phyloP scores from a whole-genome alignment of 1,284 basidiomycete species.

The Ustilago bromivora region DNA sequence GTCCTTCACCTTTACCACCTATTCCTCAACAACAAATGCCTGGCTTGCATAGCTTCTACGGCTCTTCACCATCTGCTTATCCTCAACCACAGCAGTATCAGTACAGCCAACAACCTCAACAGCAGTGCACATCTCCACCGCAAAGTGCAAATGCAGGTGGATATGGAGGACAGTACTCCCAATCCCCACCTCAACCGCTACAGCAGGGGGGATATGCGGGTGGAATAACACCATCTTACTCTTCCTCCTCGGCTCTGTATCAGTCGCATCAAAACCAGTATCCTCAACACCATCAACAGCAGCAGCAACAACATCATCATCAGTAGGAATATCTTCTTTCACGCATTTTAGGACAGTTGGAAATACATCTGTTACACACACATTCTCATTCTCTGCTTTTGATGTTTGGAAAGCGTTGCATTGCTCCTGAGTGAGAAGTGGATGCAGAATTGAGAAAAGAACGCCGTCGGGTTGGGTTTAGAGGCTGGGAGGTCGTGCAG shows the following conservation, averaged over 20 bases:
- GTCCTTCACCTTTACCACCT: conserved; percentile 36
- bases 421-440: background rate
- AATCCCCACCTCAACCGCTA: background rate
- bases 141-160: background rate
- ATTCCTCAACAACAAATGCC: conserved; percentile 27
- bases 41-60: conserved; percentile 15
- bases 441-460: background rate
- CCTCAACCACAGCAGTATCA: conserved; percentile 13
- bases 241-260: conserved; percentile 3
- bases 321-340: conserved; percentile 9
- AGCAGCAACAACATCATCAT: conserved; percentile 16
- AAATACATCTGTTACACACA: background rate
- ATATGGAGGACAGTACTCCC: background rate
- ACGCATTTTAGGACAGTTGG: background rate
- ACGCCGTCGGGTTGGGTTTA: background rate
- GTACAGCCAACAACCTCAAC: conserved; percentile 1
- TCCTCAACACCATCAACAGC: conserved; percentile 19
- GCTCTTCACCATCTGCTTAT: conserved; percentile 5
- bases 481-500: conserved; percentile 40
- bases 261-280: conserved; percentile 10
- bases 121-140: background rate
- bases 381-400: too few species aligned
- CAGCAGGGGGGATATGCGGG: background rate
- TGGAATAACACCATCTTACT: background rate
- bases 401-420: too few species aligned